These are phyloP conservation scores for Guillardia theta DNA, from an alignment of 78 protist genomes.

Conservation along the genomic window DNA sequence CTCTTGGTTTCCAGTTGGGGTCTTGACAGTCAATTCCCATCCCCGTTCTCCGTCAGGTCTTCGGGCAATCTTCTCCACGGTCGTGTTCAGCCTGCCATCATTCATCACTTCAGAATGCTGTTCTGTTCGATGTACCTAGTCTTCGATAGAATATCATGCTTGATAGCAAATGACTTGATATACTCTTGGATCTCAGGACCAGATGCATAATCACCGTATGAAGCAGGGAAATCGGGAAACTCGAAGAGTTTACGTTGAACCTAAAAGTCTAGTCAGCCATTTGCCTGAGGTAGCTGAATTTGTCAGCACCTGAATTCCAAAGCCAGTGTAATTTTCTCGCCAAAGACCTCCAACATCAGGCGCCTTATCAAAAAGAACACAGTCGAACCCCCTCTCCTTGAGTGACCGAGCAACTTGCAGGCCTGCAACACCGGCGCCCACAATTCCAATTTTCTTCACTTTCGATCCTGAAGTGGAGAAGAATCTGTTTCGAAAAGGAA, in stretches of 20 bases:
- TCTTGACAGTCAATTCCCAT: background rate
- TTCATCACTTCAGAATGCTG: background rate
- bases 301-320: background rate
- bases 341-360: slow-evolving; percentile 16
- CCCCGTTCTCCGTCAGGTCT: background rate
- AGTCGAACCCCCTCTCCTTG: background rate
- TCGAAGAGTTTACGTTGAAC: too few species aligned
- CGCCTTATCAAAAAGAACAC: background rate
- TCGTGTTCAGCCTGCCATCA: background rate
- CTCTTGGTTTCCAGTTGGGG: background rate
- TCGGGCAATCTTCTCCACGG: background rate
- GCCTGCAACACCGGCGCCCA: background rate
- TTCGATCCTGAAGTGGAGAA: too few species aligned
- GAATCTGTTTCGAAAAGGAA: too few species aligned
- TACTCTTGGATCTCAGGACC: background rate
- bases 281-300: too few species aligned
- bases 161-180: background rate
- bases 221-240: background rate
- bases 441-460: background rate
- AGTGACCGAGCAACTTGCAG: background rate
- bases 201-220: background rate
- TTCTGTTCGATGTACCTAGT: background rate
- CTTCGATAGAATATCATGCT: background rate
- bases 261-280: too few species aligned
- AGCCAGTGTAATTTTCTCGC: background rate